These are phyloP conservation scores for Candida saitoana DNA, from an alignment of 805 yeast species.

Conservation along the genomic window DNA sequence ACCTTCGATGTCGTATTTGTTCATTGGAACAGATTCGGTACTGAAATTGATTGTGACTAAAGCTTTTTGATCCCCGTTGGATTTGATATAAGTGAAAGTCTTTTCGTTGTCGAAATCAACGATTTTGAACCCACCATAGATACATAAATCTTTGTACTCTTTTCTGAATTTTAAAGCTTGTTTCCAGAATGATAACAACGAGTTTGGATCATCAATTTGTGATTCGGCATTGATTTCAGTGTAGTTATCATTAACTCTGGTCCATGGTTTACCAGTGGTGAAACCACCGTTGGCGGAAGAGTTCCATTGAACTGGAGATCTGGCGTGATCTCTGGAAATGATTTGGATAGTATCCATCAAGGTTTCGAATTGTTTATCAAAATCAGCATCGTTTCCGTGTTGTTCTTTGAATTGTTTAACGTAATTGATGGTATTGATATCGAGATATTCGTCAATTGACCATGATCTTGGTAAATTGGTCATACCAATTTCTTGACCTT, in stretches of 20 bases:
- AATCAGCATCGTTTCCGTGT: conserved; percentile 22
- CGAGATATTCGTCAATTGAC: conserved; percentile 48
- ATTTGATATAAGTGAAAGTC: conserved; percentile 41
- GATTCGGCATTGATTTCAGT: conserved; percentile 45
- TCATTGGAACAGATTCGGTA: conserved; percentile 24
- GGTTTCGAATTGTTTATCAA: conserved; percentile 19
- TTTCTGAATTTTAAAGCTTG: conserved; percentile 42
- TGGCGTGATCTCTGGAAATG: conserved; percentile 49
- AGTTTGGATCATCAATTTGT: conserved; percentile 44
- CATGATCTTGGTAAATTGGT: conserved; percentile 44
- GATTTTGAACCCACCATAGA: conserved; percentile 44
- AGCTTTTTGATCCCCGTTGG: conserved; percentile 22
- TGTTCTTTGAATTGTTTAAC: conserved; percentile 28
- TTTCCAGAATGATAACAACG: conserved; percentile 45
- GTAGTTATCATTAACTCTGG: conserved; percentile 47
- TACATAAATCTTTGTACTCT: conserved; percentile 38
- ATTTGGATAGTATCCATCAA: conserved; percentile 31
- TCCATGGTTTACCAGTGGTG: conserved; percentile 50
- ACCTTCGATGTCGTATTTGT: conserved; percentile 21
- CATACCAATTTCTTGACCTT: conserved; percentile 61
- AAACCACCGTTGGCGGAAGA: conserved; percentile 44
- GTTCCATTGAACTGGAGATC: conserved; percentile 59
- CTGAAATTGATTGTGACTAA: conserved; percentile 44
- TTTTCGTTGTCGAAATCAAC: conserved; percentile 41
- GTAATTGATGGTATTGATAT: conserved; percentile 44